phyloP scores from a whole-genome alignment of 371 early-diverging fungal genomes.

The Nosema muscidifuracis region DNA sequence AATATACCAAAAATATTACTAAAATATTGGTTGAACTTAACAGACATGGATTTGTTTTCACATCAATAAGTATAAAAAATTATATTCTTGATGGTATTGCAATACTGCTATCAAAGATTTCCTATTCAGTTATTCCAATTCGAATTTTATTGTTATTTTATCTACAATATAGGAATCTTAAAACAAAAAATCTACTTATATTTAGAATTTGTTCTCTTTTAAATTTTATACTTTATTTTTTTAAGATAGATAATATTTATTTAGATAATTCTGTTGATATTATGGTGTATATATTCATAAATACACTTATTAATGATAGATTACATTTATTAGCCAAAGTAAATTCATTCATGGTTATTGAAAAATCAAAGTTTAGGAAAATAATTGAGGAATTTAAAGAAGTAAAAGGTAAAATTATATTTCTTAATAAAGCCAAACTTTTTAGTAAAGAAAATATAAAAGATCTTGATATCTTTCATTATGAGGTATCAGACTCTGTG shows the following conservation, averaged over 20 bases:
- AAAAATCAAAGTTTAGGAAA: not conserved
- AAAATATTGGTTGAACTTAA: not conserved
- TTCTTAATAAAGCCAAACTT: too few species aligned
- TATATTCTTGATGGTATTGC: not conserved
- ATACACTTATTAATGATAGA: not conserved
- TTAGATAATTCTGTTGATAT: not conserved
- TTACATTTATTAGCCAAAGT: not conserved
- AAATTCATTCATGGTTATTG: not conserved
- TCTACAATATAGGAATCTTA: not conserved
- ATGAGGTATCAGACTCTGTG: not conserved
- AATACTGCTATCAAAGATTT: not conserved
- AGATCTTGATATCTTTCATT: not conserved
- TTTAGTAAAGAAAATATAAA: too few species aligned
- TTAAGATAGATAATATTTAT: not conserved
- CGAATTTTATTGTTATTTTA: not conserved
- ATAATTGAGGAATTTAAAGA: not conserved
- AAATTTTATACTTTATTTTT: not conserved
- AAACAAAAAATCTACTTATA: not conserved
- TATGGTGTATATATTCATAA: not conserved
- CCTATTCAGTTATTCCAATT: not conserved
- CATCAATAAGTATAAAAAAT: not conserved
- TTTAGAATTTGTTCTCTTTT: not conserved
- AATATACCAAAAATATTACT: not conserved
- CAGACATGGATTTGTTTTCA: not conserved
- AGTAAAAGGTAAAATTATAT: not conserved